Evolutionary conservation across 306 rosid genomes (phyloP).

Genomic region (Quercus wislizeni): DNA sequence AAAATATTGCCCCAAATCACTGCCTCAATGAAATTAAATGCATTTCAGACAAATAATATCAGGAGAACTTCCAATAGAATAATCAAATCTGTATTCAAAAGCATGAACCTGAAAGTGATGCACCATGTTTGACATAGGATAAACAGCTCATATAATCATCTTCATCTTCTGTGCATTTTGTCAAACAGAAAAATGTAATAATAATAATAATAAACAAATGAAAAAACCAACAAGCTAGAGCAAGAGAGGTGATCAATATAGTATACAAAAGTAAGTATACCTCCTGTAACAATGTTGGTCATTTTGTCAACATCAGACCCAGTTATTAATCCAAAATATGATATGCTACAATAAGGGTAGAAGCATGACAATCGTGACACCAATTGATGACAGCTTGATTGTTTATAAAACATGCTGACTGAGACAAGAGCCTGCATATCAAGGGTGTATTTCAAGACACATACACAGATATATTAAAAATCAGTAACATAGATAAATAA

Average conservation of each 20-base stretch:
- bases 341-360: slow-evolving; percentile 69
- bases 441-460: slow-evolving; percentile 20
- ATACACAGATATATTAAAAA: not conserved
- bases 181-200: not conserved
- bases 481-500: not conserved
- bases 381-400: slow-evolving; percentile 39
- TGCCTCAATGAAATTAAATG: slow-evolving; percentile 27
- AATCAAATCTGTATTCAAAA: slow-evolving; percentile 10
- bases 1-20: slow-evolving; percentile 77
- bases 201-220: not conserved
- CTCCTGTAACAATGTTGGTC: slow-evolving; percentile 45
- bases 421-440: slow-evolving; percentile 72
- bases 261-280: slow-evolving; percentile 36
- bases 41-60: slow-evolving; percentile 20
- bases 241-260: slow-evolving; percentile 2
- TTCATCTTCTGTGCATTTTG: slow-evolving; percentile 52
- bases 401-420: slow-evolving; percentile 41
- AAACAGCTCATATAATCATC: slow-evolving; percentile 49
- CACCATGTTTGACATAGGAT: slow-evolving; percentile 65
- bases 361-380: slow-evolving; percentile 53
- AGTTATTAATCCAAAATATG: slow-evolving; percentile 64
- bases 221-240: slow-evolving; percentile 11
- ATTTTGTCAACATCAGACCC: slow-evolving; percentile 53
- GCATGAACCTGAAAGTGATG: slow-evolving; percentile 77
- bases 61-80: not conserved